Base-by-base conservation (phyloP, 805 yeast genomes). In the Brettanomyces naardenensis region DNA sequence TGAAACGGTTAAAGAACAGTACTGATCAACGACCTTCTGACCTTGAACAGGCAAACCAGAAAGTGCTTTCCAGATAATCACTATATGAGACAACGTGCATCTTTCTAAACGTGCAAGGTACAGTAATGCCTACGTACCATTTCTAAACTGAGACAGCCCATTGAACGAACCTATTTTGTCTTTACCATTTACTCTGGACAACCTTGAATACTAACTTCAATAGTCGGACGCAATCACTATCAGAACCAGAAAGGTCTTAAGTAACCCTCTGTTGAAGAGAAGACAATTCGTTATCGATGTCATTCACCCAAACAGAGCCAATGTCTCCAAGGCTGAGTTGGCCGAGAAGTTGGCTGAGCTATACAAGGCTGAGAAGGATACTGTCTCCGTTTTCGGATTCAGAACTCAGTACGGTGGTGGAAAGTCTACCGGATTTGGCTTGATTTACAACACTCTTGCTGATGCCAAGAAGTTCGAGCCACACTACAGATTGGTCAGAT, bases 381-480 rank as follows among this genome's bases (percentile, higher is more conserved):
- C 78, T 53, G 75, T 75, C 48, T 89, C 97, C 53, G 98, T 90
- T 59, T 92, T 92, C 66, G 97, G 97, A 69, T 86, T 92, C 95
- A 85, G 95, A 80, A 92, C 97, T 62, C 94, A 87, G 73, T 92
- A 77, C 72, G 99, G 99, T 86, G 99, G 99, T 73, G 95, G 97
- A 66, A 90, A 86, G 75, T 86, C 98, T 54, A 82, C 96, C 54
- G 99, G 99, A 69, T 92, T 92, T 75, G 99, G 97, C 73, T 79
- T 92, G 68, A 85, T 92, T 64, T 92, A 92, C 90, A 90, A 87
- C 83, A 85, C 95, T 59, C 86, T 78, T 63, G 96, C 94, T 61
- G 95, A 89, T 67, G 90, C 95, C 66, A 86, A 89, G 83, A 89
- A 80, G 73, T 90, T 92, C 71, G 99, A 92, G 79, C 99, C 99